Evolutionary conservation across 139 green algal genomes (phyloP).

Genomic region (Eudorina sp.): DNA sequence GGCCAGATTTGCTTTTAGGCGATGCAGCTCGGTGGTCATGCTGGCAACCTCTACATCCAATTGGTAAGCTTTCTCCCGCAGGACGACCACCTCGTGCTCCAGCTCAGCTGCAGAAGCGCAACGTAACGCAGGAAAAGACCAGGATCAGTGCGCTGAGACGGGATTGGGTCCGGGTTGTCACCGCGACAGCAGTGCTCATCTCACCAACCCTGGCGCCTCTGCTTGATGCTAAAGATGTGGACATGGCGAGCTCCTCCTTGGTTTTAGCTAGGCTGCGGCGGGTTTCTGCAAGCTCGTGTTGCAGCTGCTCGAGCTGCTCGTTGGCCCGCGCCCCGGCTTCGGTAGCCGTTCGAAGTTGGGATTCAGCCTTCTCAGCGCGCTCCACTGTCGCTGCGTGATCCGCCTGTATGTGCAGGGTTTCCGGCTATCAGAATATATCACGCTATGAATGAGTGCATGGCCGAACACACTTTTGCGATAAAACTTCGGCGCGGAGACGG

Average conservation of each 20-base stretch:
- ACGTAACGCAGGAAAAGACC: background rate
- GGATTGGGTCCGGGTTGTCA: no score
- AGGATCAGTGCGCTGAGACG: background rate
- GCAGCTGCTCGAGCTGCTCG: background rate
- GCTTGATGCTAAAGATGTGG: background rate
- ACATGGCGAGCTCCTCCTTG: slow-evolving; percentile 11
- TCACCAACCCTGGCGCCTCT: background rate
- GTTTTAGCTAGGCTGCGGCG: background rate
- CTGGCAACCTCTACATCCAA: slow-evolving; percentile 50
- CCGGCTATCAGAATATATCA: no score
- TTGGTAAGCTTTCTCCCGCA: slow-evolving; percentile 44
- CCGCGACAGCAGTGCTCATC: background rate
- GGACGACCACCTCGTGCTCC: slow-evolving; percentile 33
- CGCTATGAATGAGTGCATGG: no score
- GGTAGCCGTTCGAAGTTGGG: background rate
- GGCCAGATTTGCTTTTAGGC: slow-evolving; percentile 43
- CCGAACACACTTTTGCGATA: no score
- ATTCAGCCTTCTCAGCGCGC: slow-evolving; percentile 14
- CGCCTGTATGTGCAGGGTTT: no score
- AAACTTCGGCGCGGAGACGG: no score
- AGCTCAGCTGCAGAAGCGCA: slow-evolving; percentile 26
- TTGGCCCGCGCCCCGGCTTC: background rate
- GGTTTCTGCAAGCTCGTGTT: background rate
- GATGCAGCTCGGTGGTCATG: slow-evolving; percentile 53
- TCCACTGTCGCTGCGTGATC: background rate